Percentiles rank a stretch among this genome's conserved stretches.
phyloP scores from a whole-genome alignment of 148 eudicot species.

The Amaranthus palmeri region DNA sequence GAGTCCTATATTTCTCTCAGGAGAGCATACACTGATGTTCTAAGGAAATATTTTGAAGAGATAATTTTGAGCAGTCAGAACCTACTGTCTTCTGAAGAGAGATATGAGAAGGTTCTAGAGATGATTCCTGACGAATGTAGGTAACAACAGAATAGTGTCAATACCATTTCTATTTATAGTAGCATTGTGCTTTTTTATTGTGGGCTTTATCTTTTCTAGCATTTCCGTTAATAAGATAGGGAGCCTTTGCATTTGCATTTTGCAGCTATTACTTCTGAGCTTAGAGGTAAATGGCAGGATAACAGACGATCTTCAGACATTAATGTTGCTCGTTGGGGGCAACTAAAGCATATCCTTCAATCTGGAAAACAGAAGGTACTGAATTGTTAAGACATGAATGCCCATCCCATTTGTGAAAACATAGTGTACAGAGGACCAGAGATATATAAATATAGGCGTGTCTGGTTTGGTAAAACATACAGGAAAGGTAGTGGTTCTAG shows the following conservation, averaged over 20 bases:
- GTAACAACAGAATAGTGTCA: constrained; percentile 5
- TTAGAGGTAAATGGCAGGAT: constrained; percentile 78
- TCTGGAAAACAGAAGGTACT: constrained; percentile 73
- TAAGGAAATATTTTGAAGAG: constrained; percentile 56
- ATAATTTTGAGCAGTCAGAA: constrained; percentile 54
- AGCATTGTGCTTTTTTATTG: neutral
- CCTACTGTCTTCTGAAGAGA: constrained; percentile 57
- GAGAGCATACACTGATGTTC: constrained; percentile 74
- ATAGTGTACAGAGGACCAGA: neutral
- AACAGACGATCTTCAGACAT: constrained; percentile 58
- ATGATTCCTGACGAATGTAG: constrained; percentile 92
- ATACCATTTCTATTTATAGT: neutral
- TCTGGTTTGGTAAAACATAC: neutral
- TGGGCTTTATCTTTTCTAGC: constrained; percentile 12
- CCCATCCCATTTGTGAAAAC: neutral
- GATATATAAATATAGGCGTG: neutral
- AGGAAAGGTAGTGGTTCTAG: neutral
- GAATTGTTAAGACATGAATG: constrained; percentile 1
- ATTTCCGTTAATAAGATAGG: neutral
- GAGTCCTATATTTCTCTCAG: constrained; percentile 37
- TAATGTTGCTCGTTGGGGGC: constrained; percentile 64
- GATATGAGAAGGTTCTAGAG: constrained; percentile 78
- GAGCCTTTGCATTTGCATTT: constrained; percentile 1
- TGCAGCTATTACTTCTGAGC: constrained; percentile 73
- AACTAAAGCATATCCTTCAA: constrained; percentile 56